A percentile compares a stretch with the other conserved stretches of the same genome.
These are phyloP conservation scores for Tricholoma hemisulphureum DNA, from an alignment of 768 basidiomycete species.

Conservation along the genomic window DNA sequence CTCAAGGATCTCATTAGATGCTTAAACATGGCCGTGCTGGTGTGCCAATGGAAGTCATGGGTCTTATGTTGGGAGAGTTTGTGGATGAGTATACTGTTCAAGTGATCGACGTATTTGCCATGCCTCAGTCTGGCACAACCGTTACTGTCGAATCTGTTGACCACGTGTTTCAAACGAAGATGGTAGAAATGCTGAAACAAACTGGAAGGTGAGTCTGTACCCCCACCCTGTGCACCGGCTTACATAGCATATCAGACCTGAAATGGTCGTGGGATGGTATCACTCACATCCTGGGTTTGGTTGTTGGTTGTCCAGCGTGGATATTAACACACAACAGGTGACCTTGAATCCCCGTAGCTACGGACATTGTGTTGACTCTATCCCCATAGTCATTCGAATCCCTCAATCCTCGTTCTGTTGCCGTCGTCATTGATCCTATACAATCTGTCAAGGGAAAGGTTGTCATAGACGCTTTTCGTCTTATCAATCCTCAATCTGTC, in stretches of 20 bases:
- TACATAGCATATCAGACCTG: slow-evolving; percentile 58
- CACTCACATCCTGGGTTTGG: slow-evolving; percentile 99
- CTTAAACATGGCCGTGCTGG: slow-evolving; percentile 98
- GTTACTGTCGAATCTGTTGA: slow-evolving; percentile 98
- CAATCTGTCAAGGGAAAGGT: slow-evolving; percentile 99
- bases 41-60: slow-evolving; percentile 99
- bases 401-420: slow-evolving; percentile 89
- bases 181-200: slow-evolving; percentile 99
- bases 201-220: slow-evolving; percentile 76
- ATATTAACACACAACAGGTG: slow-evolving; percentile 98
- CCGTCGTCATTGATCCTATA: slow-evolving; percentile 97
- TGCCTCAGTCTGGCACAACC: slow-evolving; percentile 97
- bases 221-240: background rate
- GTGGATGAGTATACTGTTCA: slow-evolving; percentile 97
- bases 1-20: slow-evolving; percentile 66
- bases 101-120: slow-evolving; percentile 96
- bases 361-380: slow-evolving; percentile 10
- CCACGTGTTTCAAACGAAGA: slow-evolving; percentile 97
- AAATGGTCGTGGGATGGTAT: slow-evolving; percentile 99
- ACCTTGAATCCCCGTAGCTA: slow-evolving; percentile 13
- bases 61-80: slow-evolving; percentile 95
- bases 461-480: slow-evolving; percentile 97
- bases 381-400: slow-evolving; percentile 86
- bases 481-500: slow-evolving; percentile 89
- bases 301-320: slow-evolving; percentile 98